Conservation (phyloP, 2,329 filamentous ascomycete genomes). For the Madurella mycetomatis region DNA sequence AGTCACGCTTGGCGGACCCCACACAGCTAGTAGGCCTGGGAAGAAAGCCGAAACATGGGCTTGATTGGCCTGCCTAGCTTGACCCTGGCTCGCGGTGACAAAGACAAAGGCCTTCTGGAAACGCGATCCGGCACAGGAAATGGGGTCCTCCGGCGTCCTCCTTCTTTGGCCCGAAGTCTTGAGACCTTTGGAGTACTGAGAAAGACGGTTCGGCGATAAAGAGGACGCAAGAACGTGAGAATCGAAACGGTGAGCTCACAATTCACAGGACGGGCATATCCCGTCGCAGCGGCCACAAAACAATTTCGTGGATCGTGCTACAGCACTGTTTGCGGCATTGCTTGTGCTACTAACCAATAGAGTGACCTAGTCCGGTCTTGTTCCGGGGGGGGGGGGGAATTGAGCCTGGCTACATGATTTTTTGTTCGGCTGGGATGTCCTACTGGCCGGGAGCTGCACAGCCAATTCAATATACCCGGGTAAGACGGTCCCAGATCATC, state of each 20-base stretch:
- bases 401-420: neutral
- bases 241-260: too few relatives aligned
- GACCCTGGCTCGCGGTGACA: neutral
- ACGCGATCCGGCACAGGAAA: neutral
- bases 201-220: too few relatives aligned
- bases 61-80: conserved; percentile 11
- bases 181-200: too few relatives aligned
- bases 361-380: too few relatives aligned
- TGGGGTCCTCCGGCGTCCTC: neutral
- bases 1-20: conserved; percentile 20
- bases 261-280: too few relatives aligned
- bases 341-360: too few relatives aligned
- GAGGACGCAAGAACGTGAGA: too few relatives aligned
- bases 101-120: conserved; percentile 5
- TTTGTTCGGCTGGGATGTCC: neutral
- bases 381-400: too few relatives aligned
- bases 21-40: conserved; percentile 1
- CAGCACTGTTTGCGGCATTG: too few relatives aligned
- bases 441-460: neutral
- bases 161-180: too few relatives aligned
- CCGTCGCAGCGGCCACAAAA: neutral
- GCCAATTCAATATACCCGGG: conserved; percentile 13
- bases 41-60: conserved; percentile 12
- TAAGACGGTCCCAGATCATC: conserved; percentile 10
- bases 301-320: too few relatives aligned